phyloP scores from a whole-genome alignment of 495 filamentous ascomycete genomes.

The Penicillium simplicissimum region DNA sequence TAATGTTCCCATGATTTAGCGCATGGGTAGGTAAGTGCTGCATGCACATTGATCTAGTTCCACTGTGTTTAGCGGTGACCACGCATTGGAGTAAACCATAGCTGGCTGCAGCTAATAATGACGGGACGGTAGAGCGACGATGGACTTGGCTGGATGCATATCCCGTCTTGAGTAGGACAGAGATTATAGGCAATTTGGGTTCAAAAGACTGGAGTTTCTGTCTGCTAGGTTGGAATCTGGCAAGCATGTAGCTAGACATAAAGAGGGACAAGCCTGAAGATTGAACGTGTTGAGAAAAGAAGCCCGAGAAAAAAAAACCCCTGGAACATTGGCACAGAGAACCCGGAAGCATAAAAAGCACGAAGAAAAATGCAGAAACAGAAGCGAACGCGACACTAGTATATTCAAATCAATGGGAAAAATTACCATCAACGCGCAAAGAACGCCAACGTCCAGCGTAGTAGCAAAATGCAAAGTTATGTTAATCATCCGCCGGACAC shows the following conservation, averaged over 20 bases:
- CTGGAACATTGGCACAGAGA: no score
- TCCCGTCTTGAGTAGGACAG: not conserved
- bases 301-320: not conserved
- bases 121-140: not conserved
- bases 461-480: constrained; percentile 9
- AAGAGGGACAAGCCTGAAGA: not conserved
- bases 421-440: not conserved
- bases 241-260: constrained; percentile 1
- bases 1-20: no score
- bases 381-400: not conserved
- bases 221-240: not conserved
- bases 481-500: not conserved
- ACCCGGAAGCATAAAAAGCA: no score
- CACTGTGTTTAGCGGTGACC: no score
- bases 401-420: not conserved
- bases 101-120: no score
- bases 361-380: not conserved
- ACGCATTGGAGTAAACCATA: no score
- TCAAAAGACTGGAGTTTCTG: not conserved
- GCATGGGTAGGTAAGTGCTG: no score
- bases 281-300: not conserved
- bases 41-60: no score
- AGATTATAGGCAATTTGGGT: not conserved
- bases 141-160: not conserved
- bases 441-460: constrained; percentile 10